Base-by-base conservation (phyloP, 768 basidiomycete genomes). In the Pleurotus pulmonarius region DNA sequence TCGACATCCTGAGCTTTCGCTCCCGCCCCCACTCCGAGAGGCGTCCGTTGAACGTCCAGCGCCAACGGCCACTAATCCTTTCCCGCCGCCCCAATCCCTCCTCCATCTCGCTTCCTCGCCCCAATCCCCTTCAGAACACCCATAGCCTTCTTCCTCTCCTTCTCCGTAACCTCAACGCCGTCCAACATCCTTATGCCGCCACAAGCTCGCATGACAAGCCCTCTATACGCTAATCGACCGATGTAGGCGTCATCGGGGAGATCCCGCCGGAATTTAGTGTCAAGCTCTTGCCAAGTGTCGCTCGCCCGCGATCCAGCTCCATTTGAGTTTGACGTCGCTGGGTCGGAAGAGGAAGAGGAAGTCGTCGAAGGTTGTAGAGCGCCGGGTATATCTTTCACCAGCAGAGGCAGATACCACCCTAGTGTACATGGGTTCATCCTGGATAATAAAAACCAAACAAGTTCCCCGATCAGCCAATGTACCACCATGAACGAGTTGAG, bases 361-460 rank as follows among this genome's bases (percentile, higher is more conserved):
- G 29, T 34, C 29, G 8, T 34, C 29, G 82, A 83, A 29, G 86
- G 84, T 64, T 87, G 84, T 63, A 87, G 68, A 57, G 83, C 87
- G 8, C 84, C 86, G 62, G 83, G 83, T 52, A 82, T 75, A 63
- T 86, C 85, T 61, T 81, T 77, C 57, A 90, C 84, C 51, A 94
- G 78, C 57, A 98, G 73, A 20, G 97, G 94, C 34, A 97, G 79
- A 70, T 99, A 98, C 89, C 93, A 96, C 5, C 92, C 92, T 9
- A 98, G 85, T 16, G 95, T 98, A 62, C 90, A 93, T 54, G 97
- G 95, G 67, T 99, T 99, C 94, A 98, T 97, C 68, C 80, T 81
- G 29, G 29, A 34, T 34, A 34, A 34, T 20, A 34, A 63, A 54
- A 51, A 43, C 61, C 20, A 40, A 24, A 11, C 8, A 34, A 34